These are phyloP conservation scores for Madurella mycetomatis DNA, from an alignment of 2,329 filamentous ascomycete genomes.

Conservation along the genomic window DNA sequence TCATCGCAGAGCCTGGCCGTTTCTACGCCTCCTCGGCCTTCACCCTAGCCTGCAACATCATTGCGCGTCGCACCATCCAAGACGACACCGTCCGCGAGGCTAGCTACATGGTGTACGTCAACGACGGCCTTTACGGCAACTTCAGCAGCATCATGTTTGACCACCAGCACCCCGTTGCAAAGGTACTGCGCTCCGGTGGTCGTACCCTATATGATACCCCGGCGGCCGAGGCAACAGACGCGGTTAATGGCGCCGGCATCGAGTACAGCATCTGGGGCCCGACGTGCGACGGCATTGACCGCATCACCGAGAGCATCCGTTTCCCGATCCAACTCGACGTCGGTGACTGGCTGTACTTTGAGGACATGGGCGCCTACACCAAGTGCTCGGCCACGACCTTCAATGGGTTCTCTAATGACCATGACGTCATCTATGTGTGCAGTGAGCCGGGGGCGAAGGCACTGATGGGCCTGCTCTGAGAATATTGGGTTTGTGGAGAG, in stretches of 20 bases:
- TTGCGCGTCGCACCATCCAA: slow-evolving; percentile 84
- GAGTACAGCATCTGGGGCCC: slow-evolving; percentile 98
- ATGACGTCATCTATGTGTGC: slow-evolving; percentile 91
- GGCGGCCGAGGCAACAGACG: slow-evolving; percentile 32
- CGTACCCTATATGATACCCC: slow-evolving; percentile 54
- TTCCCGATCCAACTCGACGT: slow-evolving; percentile 78
- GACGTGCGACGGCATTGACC: slow-evolving; percentile 96
- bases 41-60: slow-evolving; percentile 92
- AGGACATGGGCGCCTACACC: slow-evolving; percentile 98
- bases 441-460: slow-evolving; percentile 85
- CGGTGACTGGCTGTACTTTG: slow-evolving; percentile 98
- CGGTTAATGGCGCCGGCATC: slow-evolving; percentile 50
- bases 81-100: slow-evolving; percentile 58
- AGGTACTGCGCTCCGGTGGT: slow-evolving; percentile 64
- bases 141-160: slow-evolving; percentile 99
- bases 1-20: slow-evolving; percentile 94
- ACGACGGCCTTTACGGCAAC: slow-evolving; percentile 97
- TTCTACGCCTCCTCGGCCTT: slow-evolving; percentile 95
- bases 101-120: slow-evolving; percentile 95
- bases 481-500: background rate
- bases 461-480: slow-evolving; percentile 47
- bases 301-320: slow-evolving; percentile 76
- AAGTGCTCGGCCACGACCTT: slow-evolving; percentile 97
- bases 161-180: slow-evolving; percentile 85
- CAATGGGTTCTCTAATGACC: slow-evolving; percentile 91